Base-by-base conservation (phyloP, 257 asterid genomes). In the Lavandula angustifolia region DNA sequence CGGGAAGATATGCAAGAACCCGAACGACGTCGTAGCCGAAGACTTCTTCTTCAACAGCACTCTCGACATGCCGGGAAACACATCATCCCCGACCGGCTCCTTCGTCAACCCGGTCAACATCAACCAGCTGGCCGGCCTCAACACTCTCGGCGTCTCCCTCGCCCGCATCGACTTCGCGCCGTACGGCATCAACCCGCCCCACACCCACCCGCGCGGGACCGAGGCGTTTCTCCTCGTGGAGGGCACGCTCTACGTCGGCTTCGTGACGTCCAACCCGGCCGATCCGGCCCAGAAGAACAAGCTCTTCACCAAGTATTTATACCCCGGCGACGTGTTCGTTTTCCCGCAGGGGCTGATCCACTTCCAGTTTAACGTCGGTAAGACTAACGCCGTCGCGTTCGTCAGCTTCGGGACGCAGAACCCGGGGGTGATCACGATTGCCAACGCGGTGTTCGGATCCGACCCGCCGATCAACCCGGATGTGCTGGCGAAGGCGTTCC, bases 101-200 rank as follows among this genome's bases (percentile, higher is more conserved):
- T 2, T 1, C 2, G 66, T 71, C 40, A 71, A 65, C 5, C 37
- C 57, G 5, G 66, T 55, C 2, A 63, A 63, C 1, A 61, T 64
- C 0, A 42, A 48, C 61, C 61, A 63, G 18, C 22, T 77, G 1
- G 52, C 71, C 9, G 82, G 79, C 7, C 74, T 77, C 56, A 77
- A 77, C 73, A 64, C 82, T 10, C 74, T 68, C 0, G 71, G 79
- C 31, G 67, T 77, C 2, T 73, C 76, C 2, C 5, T 73, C 1
- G 73, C 68, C 12, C 75, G 78, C 0, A 38, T 72, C 3, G 81
- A 76, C 59, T 50, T 62, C 4, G 70, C 40, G n/a, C 76, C 68
- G 0, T 7, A 57, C 1, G 81, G 81, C 34, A 68, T 72, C 5
- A 74, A 68, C 43, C 69, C 81, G 0, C 81, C 81, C 32, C 81